Evolutionary conservation across 2,329 filamentous ascomycete species (phyloP).

Genomic region (Talaromyces sp.): DNA sequence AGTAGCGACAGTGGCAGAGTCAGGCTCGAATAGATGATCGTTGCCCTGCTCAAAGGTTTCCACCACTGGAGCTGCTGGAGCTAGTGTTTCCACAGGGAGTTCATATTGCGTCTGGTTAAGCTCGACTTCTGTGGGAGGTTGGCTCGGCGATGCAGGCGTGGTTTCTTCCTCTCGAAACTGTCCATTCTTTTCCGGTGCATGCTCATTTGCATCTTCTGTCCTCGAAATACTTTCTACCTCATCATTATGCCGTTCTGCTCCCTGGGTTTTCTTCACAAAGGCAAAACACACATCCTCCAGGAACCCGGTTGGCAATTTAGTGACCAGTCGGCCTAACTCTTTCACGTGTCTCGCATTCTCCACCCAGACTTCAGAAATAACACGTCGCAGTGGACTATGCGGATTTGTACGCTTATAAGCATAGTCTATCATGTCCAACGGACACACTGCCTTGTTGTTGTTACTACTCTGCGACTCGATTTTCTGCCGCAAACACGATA

Average conservation of each 20-base stretch:
- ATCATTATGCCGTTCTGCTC: neutral
- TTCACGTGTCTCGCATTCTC: neutral
- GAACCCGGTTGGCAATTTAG: neutral
- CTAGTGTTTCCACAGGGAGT: neutral
- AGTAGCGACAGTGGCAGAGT: neutral
- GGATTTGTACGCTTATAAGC: neutral
- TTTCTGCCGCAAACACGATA: neutral
- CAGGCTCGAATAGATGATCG: neutral
- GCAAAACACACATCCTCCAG: neutral
- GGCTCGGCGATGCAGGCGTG: neutral
- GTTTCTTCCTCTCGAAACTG: neutral
- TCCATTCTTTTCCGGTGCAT: neutral
- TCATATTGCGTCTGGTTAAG: neutral
- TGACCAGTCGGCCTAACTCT: neutral
- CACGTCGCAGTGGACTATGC: neutral
- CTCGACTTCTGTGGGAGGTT: neutral
- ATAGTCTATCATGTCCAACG: neutral
- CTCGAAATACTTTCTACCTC: neutral
- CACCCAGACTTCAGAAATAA: neutral
- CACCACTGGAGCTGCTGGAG: neutral
- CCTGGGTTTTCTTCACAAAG: neutral
- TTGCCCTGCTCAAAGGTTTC: neutral
- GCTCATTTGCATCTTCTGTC: neutral
- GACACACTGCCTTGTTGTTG: neutral
- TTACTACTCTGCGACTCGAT: neutral